Percentiles rank a stretch among this genome's conserved stretches.
Evolutionary conservation across 1,284 basidiomycete species (phyloP).

Genomic region (Moniliophthora roreri): DNA sequence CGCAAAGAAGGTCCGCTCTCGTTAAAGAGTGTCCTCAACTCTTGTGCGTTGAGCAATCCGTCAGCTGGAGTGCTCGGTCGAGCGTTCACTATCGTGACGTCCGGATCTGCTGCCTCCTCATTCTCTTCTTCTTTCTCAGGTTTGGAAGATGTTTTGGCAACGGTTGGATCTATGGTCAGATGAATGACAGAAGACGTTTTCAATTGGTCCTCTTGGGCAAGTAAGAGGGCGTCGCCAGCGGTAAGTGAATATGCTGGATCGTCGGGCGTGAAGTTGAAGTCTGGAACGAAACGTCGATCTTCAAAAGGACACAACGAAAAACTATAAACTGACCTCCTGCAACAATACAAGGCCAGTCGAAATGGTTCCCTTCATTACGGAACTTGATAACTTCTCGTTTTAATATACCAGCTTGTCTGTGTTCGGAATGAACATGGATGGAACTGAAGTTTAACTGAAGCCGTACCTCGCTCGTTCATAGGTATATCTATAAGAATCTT

Average conservation of each 20-base stretch:
- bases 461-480: slow-evolving; percentile 84
- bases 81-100: slow-evolving; percentile 77
- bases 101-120: slow-evolving; percentile 60
- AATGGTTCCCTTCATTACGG: slow-evolving; percentile 43
- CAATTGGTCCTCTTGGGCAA: slow-evolving; percentile 55
- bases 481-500: slow-evolving; percentile 53
- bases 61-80: slow-evolving; percentile 62
- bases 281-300: slow-evolving; percentile 38
- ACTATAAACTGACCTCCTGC: slow-evolving; percentile 67
- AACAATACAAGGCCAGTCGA: slow-evolving; percentile 76
- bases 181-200: slow-evolving; percentile 80
- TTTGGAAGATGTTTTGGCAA: slow-evolving; percentile 26
- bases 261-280: slow-evolving; percentile 90
- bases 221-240: slow-evolving; percentile 55
- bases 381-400: slow-evolving; percentile 67
- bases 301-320: slow-evolving; percentile 1
- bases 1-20: slow-evolving; percentile 35
- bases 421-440: background rate
- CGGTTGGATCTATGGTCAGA: slow-evolving; percentile 67
- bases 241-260: slow-evolving; percentile 88
- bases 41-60: slow-evolving; percentile 66
- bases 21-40: slow-evolving; percentile 60
- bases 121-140: slow-evolving; percentile 23
- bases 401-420: slow-evolving; percentile 70
- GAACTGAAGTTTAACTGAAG: background rate